A percentile compares a stretch with the other conserved stretches of the same genome.
These are phyloP conservation scores for Ilex aquifolium DNA, from an alignment of 257 asterid genomes.

Conservation along the genomic window DNA sequence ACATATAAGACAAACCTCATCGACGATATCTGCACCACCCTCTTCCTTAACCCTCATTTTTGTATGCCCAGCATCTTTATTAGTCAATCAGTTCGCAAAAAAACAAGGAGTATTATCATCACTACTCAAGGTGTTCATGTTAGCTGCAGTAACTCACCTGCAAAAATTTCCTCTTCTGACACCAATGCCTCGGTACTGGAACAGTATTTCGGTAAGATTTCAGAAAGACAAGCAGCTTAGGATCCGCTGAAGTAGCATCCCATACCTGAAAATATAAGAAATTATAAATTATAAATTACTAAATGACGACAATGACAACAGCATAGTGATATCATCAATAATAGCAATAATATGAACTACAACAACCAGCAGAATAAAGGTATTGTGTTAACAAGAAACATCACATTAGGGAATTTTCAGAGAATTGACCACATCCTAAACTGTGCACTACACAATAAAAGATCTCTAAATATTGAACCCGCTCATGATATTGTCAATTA, in stretches of 20 bases:
- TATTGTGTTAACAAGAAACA: no score
- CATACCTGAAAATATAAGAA: constrained; percentile 55
- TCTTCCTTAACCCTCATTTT: constrained; percentile 44
- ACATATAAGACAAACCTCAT: constrained; percentile 88
- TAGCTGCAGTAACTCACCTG: constrained; percentile 55
- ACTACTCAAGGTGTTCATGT: constrained; percentile 15
- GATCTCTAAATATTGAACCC: no score
- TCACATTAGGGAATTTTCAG: no score
- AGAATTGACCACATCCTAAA: no score
- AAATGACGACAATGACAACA: no score
- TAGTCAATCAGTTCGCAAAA: constrained; percentile 13
- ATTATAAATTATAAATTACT: background rate
- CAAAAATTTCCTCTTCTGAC: constrained; percentile 88
- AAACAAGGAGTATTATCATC: background rate
- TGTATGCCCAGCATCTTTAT: constrained; percentile 24
- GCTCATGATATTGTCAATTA: no score
- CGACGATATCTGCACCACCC: constrained; percentile 57
- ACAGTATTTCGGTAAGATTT: constrained; percentile 89
- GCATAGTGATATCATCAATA: no score
- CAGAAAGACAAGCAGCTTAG: constrained; percentile 81
- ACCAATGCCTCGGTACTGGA: constrained; percentile 98
- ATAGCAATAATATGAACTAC: no score
- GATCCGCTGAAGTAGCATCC: constrained; percentile 98
- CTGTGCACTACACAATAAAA: no score
- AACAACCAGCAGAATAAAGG: no score